These are phyloP conservation scores for Hirschfeldia incana DNA, from an alignment of 345 rosid species.

Conservation along the genomic window DNA sequence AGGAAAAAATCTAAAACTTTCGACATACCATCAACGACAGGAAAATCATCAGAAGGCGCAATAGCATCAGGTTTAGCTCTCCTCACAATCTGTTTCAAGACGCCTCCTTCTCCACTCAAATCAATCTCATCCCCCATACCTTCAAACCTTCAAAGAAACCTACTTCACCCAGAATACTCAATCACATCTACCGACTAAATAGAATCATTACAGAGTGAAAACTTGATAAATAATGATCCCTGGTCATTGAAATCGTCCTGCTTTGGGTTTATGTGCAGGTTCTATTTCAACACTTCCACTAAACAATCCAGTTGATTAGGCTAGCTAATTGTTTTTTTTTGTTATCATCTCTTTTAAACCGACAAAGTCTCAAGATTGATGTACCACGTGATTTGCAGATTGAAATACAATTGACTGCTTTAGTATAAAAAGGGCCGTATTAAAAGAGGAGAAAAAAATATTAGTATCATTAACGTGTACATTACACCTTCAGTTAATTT, in stretches of 20 bases:
- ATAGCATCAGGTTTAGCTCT: constrained; percentile 65
- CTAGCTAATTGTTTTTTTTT: not conserved
- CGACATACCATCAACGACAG: constrained; percentile 81
- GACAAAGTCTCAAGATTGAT: not conserved
- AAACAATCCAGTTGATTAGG: not conserved
- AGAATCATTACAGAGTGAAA: too few relatives aligned
- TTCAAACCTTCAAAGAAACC: constrained; percentile 28
- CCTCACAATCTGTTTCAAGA: constrained; percentile 61
- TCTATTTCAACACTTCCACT: not conserved
- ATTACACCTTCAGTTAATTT: constrained; percentile 7
- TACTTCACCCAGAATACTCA: too few relatives aligned
- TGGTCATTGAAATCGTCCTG: not conserved
- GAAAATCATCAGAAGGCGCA: constrained; percentile 72
- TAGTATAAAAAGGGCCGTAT: too few relatives aligned
- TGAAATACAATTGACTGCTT: not conserved
- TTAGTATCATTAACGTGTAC: constrained; percentile 13
- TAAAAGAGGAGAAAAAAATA: not conserved
- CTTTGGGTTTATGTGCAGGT: not conserved
- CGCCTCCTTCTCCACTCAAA: constrained; percentile 83
- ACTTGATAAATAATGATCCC: not conserved
- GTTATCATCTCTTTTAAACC: not conserved
- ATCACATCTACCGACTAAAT: too few relatives aligned
- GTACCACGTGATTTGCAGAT: not conserved
- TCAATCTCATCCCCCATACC: constrained; percentile 71
- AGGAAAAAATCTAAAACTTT: not conserved